Evolutionary conservation across 495 filamentous ascomycete species (phyloP), one percentile per base, ranked within the genome.

Genomic region (Neurospora sp.): DNA sequence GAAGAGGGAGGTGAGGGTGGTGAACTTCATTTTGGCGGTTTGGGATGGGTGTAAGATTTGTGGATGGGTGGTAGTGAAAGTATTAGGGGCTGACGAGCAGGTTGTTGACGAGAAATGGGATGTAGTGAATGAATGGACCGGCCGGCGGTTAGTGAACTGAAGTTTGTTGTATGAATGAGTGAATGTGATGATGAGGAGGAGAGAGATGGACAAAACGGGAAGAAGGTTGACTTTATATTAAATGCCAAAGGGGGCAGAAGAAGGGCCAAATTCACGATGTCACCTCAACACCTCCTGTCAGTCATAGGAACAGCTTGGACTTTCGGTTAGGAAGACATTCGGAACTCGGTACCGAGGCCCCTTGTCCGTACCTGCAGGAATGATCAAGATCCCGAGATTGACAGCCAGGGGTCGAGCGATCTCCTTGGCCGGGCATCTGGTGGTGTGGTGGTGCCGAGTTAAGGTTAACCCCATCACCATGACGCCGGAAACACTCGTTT

Each of bases 11-110:
- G 72, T n/a, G 69, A 73, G 20, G 41, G 72, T 41, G 9, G 72
- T 69, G 76, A 73, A 71, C 39, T 76, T 75, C 76, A 79, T 79
- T 62, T 74, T 77, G 73, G 12, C 66, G 46, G 12, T 70, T 20
- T 18, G 27, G n/a, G n/a, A n/a, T n/a, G n/a, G n/a, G n/a, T n/a
- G n/a, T n/a, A n/a, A n/a, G n/a, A n/a, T n/a, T n/a, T n/a, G n/a
- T n/a, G n/a, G n/a, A n/a, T n/a, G n/a, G n/a, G n/a, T n/a, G n/a
- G n/a, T n/a, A n/a, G n/a, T n/a, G n/a, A n/a, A n/a, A n/a, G n/a
- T n/a, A 27, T 31, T 27, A 12, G 14, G 14, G 16, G 4, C 5
- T 3, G 40, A 1, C 11, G 12, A 11, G 8, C 44, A 16, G 31
- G 40, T 37, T 37, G 9, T 59, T 59, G n/a, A 16, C 12, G 42